Percentiles rank a stretch among this genome's conserved stretches.
Evolutionary conservation across 805 yeast species (phyloP).

Genomic region (Candida sphagnicola): DNA sequence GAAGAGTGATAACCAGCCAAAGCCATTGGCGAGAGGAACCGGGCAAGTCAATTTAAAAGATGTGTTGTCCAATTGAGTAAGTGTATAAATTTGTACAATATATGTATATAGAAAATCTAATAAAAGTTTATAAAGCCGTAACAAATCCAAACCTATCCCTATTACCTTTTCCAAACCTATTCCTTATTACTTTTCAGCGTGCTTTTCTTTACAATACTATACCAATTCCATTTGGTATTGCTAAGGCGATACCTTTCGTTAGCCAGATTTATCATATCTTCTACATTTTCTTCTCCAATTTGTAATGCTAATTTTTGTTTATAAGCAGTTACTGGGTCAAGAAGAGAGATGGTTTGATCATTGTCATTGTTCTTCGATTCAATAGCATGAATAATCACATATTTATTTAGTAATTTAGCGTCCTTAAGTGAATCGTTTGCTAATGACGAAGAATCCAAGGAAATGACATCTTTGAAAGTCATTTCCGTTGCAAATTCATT

Average conservation of each 20-base stretch:
- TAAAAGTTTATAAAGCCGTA: not conserved
- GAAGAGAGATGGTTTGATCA: not conserved
- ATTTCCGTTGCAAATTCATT: too few relatives aligned
- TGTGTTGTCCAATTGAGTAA: slow-evolving; percentile 28
- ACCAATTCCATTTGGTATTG: not conserved
- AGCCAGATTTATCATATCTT: slow-evolving; percentile 2
- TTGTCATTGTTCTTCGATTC: too few relatives aligned
- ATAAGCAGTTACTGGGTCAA: not conserved
- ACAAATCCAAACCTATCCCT: too few relatives aligned
- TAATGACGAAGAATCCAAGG: too few relatives aligned
- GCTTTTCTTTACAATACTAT: not conserved
- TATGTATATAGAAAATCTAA: slow-evolving; percentile 1
- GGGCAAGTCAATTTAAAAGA: slow-evolving; percentile 69
- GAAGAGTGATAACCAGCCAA: slow-evolving; percentile 62
- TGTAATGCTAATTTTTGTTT: slow-evolving; percentile 3
- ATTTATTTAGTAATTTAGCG: too few relatives aligned
- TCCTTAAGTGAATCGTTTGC: too few relatives aligned
- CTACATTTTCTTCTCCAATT: slow-evolving; percentile 4
- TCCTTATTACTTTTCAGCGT: too few relatives aligned
- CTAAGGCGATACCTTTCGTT: not conserved
- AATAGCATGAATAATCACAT: too few relatives aligned
- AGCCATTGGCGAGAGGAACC: slow-evolving; percentile 70
- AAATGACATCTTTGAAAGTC: too few relatives aligned
- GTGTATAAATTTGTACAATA: too few relatives aligned
- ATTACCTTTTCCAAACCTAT: too few relatives aligned